phyloP scores from a whole-genome alignment of 2,329 filamentous ascomycete genomes.

The Dothidotthia symphoricarpi region DNA sequence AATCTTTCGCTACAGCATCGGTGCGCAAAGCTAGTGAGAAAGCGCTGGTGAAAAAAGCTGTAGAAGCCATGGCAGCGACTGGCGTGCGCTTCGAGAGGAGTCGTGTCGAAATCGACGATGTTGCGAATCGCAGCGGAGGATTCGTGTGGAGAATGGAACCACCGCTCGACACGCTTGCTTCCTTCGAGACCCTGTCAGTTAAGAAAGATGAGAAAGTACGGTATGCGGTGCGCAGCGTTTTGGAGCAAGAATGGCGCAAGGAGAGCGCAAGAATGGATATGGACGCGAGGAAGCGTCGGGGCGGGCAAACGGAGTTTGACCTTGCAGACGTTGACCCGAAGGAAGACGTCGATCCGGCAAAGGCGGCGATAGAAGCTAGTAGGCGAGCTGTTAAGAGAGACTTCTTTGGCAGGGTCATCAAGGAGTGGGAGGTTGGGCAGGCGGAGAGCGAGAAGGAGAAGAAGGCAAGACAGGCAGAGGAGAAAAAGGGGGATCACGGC shows the following conservation, averaged over 20 bases:
- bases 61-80: slow-evolving; percentile 77
- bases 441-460: slow-evolving; percentile 43
- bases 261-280: slow-evolving; percentile 66
- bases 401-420: slow-evolving; percentile 78
- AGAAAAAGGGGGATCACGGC: slow-evolving; percentile 47
- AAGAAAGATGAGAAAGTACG: slow-evolving; percentile 69
- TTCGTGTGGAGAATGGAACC: slow-evolving; percentile 97
- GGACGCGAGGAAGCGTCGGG: slow-evolving; percentile 59
- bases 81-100: slow-evolving; percentile 79
- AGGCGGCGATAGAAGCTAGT: slow-evolving; percentile 20
- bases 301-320: slow-evolving; percentile 29
- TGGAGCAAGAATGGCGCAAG: slow-evolving; percentile 84
- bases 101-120: slow-evolving; percentile 68
- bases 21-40: slow-evolving; percentile 87
- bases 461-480: slow-evolving; percentile 38
- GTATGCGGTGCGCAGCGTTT: slow-evolving; percentile 89
- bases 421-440: slow-evolving; percentile 43
- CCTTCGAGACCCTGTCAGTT: slow-evolving; percentile 66
- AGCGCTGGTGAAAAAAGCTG: slow-evolving; percentile 73
- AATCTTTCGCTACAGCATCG: slow-evolving; percentile 63
- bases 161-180: slow-evolving; percentile 73
- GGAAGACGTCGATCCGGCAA: slow-evolving; percentile 19
- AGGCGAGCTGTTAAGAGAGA: slow-evolving; percentile 63
- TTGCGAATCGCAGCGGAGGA: slow-evolving; percentile 50
- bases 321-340: slow-evolving; percentile 15